Evolutionary conservation across 1,284 basidiomycete genomes (phyloP), one percentile per base, ranked within the genome.

Genomic region (Melampsora larici-populina): DNA sequence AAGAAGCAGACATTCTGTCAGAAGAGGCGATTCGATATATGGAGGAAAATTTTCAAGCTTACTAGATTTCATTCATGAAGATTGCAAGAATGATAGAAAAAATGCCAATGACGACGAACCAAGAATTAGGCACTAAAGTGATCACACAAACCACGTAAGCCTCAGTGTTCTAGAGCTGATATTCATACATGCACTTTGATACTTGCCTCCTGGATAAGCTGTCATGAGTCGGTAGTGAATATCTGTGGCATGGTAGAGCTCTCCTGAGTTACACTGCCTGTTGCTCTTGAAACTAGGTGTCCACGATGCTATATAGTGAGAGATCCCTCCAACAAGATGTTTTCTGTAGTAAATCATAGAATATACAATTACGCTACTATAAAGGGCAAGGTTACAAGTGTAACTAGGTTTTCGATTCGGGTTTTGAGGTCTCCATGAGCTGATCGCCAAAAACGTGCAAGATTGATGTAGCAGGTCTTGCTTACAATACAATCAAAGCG

Each of bases 271-370:
- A 13, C 73, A 58, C 17, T 78, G 31, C 5, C 7, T 24, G 9
- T 40, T 24, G 7, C 43, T 24, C 43, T 29, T 21, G 29, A 64
- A 36, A 5, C 6, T 40, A 8, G 33, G 18, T 64, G 15, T 21
- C 26, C 21, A 64, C 18, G 26, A 31, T 21, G 33, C 26, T 58
- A 29, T 31, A 58, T 58, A 58, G 21, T n/a, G 55, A 24, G 79
- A 81, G 81, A 86, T 84, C 9, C 85, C 84, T 31, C 80, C 79
- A 1, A 76, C 68, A 70, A 86, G 84, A 67, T 86, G 84, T n/a
- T 83, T 82, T 1, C 86, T 82, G 81, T 86, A 85, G 80, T 84
- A 86, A 4, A 86, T 81, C 63, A 83, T 71, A 15, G 84, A 81
- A 71, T 86, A 85, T 0, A 82, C 80, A 24, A 86, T 69, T 6